Percentiles rank a stretch among this genome's conserved stretches.
phyloP scores from a whole-genome alignment of 2,329 filamentous ascomycete species.

The Rhinocladiella mackenziei region DNA sequence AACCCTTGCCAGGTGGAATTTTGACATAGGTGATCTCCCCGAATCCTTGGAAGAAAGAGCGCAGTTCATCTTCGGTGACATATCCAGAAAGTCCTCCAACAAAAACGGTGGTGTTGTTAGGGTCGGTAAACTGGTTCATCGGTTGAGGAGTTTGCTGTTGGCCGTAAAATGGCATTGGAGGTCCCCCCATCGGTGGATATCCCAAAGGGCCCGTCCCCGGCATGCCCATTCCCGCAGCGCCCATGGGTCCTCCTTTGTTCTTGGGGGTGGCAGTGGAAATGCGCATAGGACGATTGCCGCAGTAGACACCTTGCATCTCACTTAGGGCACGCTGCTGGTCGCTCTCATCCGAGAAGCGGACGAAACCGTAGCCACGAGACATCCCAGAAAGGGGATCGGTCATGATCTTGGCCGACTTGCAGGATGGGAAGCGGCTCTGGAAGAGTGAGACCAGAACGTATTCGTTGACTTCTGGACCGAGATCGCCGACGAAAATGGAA shows the following conservation, averaged over 20 bases:
- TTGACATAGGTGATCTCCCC: conserved; percentile 99
- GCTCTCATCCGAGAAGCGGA: conserved; percentile 90
- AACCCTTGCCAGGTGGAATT: conserved; percentile 98
- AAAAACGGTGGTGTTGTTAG: conserved; percentile 99
- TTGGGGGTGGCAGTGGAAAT: conserved; percentile 97
- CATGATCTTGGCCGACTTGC: conserved; percentile 99
- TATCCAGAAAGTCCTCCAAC: conserved; percentile 96
- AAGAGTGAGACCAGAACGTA: conserved; percentile 96
- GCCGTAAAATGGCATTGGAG: conserved; percentile 64
- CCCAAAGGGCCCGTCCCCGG: conserved; percentile 54
- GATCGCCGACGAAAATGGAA: conserved; percentile 95
- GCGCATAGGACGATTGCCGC: conserved; percentile 96
- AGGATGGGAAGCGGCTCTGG: conserved; percentile 91
- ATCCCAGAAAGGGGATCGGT: conserved; percentile 96
- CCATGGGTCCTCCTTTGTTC: conserved; percentile 60
- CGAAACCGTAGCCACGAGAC: conserved; percentile 96
- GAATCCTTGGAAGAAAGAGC: conserved; percentile 99
- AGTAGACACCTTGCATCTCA: conserved; percentile 99
- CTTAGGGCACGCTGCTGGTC: conserved; percentile 93
- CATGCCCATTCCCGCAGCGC: conserved; percentile 52
- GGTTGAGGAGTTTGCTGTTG: conserved; percentile 77
- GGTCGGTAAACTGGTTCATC: conserved; percentile 99
- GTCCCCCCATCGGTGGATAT: conserved; percentile 64
- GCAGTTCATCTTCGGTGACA: conserved; percentile 98
- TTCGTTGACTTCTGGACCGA: conserved; percentile 97